Conservation (phyloP, 1,284 basidiomycete species). For the Irpex sp. region DNA sequence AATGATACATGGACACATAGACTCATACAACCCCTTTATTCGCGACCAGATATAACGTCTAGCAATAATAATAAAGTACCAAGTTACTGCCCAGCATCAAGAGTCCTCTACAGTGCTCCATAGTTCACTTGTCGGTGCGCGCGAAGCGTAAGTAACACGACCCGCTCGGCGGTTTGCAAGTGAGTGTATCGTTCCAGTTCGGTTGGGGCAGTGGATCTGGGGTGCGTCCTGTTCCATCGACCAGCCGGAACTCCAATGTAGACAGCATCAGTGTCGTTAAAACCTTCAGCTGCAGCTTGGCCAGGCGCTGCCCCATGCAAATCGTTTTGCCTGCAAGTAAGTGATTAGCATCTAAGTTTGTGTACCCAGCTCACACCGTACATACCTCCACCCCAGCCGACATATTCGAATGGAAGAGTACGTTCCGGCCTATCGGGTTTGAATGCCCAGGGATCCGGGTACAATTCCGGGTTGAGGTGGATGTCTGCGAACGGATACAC, state of each 20-base stretch:
- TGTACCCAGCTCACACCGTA: conserved; percentile 20
- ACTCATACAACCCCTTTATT: background rate
- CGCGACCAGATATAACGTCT: background rate
- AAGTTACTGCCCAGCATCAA: background rate
- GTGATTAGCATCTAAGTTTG: conserved; percentile 7
- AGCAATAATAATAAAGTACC: background rate
- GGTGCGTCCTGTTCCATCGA: conserved; percentile 45
- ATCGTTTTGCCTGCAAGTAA: conserved; percentile 51
- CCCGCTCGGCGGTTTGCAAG: conserved; percentile 55
- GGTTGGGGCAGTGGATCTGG: conserved; percentile 48
- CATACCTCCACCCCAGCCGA: conserved; percentile 77
- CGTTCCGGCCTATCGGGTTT: conserved; percentile 54
- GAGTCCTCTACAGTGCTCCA: background rate
- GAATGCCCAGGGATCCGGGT: conserved; percentile 71
- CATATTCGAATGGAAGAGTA: conserved; percentile 54
- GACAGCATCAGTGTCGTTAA: conserved; percentile 60
- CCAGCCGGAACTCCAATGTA: conserved; percentile 51
- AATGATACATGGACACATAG: conserved; percentile 1
- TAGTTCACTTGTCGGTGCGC: conserved; percentile 15
- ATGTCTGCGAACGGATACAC: conserved; percentile 76
- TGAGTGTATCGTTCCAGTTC: conserved; percentile 72
- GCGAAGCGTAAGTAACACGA: conserved; percentile 52
- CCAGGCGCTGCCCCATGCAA: conserved; percentile 68
- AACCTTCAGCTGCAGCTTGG: conserved; percentile 67
- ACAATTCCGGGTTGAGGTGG: conserved; percentile 64